Evolutionary conservation across 352 stramenopile genomes (phyloP), one percentile per base, ranked within the genome.

Genomic region (Pythium apleroticum): DNA sequence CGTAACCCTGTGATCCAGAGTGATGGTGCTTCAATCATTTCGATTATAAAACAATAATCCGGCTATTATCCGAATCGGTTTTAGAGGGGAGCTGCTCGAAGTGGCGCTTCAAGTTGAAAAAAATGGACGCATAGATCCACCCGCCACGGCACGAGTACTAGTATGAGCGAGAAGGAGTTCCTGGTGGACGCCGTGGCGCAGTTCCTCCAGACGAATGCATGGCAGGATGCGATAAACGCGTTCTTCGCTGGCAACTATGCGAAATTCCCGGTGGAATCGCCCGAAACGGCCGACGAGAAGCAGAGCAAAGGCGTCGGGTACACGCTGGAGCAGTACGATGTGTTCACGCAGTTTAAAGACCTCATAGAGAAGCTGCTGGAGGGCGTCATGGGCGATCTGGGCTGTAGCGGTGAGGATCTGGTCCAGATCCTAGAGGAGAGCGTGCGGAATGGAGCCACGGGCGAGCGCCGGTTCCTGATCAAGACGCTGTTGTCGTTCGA

Each of bases 281-380:
- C 75, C 1, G 52, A 65, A 19, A 63, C 71, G 31, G 17, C 22
- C 1, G 43, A 66, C 24, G 63, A 65, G 11, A 59, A 78, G 46
- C 50, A 54, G 2, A 77, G 78, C 63, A 70, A 65, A 48, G 67
- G 69, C 14, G 48, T 55, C 17, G 72, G 61, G 2, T 75, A 90
- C 63, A 69, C 77, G 12, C 45, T 90, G 35, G 72, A 83, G 46
- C 82, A 93, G 58, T 89, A 74, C 55, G 79, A 84, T 27, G 72
- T 76, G n/a, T 93, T 91, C 62, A 68, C 78, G 57, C 69, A 80
- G 46, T 93, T 90, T 58, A 89, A 88, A 31, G 84, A 91, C 33
- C 63, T 87, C 24, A 76, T 87, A 10, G 82, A 93, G 66, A 65
- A 75, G 15, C 59, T 90, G 28, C 66, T 93, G 31, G 84, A 93